phyloP scores from a whole-genome alignment of 495 filamentous ascomycete species.

The Immersiella caudata region DNA sequence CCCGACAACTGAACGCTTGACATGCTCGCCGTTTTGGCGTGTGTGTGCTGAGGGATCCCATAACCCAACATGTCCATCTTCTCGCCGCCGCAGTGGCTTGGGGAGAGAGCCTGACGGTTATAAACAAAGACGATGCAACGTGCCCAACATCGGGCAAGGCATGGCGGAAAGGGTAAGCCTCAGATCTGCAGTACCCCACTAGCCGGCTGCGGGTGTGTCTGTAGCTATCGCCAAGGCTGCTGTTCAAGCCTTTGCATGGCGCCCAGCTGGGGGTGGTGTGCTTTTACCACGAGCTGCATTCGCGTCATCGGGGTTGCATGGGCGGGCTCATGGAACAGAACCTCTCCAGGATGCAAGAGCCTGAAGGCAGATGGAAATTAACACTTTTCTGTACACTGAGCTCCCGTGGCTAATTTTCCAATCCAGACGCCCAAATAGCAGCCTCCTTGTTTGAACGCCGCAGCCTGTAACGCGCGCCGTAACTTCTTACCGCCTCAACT shows the following conservation, averaged over 20 bases:
- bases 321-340: too few relatives aligned
- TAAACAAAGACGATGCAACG: not conserved
- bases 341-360: too few relatives aligned
- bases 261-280: not conserved
- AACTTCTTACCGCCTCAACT: not conserved
- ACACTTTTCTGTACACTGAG: not conserved
- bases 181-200: not conserved
- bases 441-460: not conserved
- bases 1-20: too few relatives aligned
- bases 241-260: slow-evolving; percentile 4
- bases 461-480: not conserved
- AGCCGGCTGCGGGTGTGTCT: not conserved
- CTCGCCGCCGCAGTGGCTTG: not conserved
- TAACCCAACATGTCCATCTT: not conserved
- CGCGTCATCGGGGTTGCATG: slow-evolving; percentile 14
- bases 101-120: not conserved
- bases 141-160: not conserved
- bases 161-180: not conserved
- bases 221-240: not conserved
- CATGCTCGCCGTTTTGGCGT: too few relatives aligned
- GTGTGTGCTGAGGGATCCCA: too few relatives aligned
- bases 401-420: not conserved
- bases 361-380: too few relatives aligned
- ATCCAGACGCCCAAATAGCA: not conserved
- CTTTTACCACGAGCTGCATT: not conserved